phyloP scores from a whole-genome alignment of 2,329 filamentous ascomycete genomes.

The Trichophyton verrucosum region DNA sequence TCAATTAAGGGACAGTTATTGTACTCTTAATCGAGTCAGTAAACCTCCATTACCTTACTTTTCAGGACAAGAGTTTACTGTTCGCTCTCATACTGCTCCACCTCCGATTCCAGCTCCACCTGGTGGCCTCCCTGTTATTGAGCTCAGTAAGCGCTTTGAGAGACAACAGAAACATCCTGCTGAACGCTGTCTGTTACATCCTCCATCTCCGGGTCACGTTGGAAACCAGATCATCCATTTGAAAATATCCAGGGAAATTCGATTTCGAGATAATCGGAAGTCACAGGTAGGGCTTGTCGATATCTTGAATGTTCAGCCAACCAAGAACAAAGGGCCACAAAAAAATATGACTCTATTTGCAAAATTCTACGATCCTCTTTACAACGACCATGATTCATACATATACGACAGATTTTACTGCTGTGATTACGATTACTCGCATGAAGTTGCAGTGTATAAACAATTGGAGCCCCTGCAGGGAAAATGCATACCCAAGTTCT shows the following conservation, averaged over 20 bases:
- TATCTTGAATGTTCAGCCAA: background rate
- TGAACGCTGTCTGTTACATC: background rate
- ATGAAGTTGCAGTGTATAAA: background rate
- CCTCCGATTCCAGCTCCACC: background rate
- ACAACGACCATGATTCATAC: background rate
- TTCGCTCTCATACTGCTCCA: background rate
- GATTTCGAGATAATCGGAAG: background rate
- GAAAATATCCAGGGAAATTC: background rate
- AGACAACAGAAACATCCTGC: background rate
- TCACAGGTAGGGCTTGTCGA: background rate
- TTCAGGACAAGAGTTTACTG: background rate
- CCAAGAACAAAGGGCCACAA: background rate
- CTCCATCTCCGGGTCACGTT: background rate
- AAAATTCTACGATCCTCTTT: slow-evolving; percentile 3
- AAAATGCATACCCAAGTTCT: background rate
- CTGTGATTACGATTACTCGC: background rate
- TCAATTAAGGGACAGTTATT: background rate
- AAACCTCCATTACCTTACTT: background rate
- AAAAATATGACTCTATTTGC: background rate
- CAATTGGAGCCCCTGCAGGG: background rate
- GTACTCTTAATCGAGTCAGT: background rate
- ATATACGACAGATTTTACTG: background rate
- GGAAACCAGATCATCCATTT: background rate
- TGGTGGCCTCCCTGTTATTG: background rate
- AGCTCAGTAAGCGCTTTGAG: background rate